Percentiles rank a stretch among this genome's conserved stretches.
Conservation (phyloP, 106 monocot species). For the Chionographis japonica region DNA sequence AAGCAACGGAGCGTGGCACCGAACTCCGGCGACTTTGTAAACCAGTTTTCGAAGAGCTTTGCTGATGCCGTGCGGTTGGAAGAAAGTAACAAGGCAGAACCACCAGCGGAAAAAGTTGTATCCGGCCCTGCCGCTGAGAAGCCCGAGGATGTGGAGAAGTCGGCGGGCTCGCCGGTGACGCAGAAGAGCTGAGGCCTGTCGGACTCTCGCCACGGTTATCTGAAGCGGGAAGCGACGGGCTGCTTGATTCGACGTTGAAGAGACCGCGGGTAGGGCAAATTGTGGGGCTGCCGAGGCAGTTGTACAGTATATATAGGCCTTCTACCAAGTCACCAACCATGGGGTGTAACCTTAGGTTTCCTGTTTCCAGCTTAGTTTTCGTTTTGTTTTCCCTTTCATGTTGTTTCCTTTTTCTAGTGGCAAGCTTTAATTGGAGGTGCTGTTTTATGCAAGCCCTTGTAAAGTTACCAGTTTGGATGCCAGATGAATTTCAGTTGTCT, state of each 20-base stretch:
- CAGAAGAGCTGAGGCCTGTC: no score
- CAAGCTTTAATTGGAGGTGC: not conserved
- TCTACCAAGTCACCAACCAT: no score
- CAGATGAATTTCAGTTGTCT: not conserved
- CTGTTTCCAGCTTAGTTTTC: not conserved
- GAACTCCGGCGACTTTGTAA: conserved; percentile 25
- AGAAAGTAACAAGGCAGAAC: conserved; percentile 28
- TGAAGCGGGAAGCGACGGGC: no score
- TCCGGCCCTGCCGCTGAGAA: conserved; percentile 7
- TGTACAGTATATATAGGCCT: no score
- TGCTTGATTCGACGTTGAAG: no score
- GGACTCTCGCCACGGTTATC: no score
- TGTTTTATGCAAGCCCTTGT: not conserved
- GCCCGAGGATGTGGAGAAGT: conserved; percentile 15
- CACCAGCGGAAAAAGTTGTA: conserved; percentile 10
- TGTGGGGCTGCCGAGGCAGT: no score
- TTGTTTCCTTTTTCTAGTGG: not conserved
- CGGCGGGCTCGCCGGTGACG: not conserved
- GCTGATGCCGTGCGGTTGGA: conserved; percentile 44
- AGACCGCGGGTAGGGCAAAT: no score
- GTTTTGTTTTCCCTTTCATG: not conserved
- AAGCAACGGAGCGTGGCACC: conserved; percentile 8
- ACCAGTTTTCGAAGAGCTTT: conserved; percentile 64
- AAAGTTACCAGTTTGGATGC: conserved; percentile 1
- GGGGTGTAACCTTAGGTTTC: not conserved